A percentile compares a stretch with the other conserved stretches of the same genome.
Conservation (phyloP, 2,329 filamentous ascomycete genomes). For the Aspergillus brunneoviolaceus region DNA sequence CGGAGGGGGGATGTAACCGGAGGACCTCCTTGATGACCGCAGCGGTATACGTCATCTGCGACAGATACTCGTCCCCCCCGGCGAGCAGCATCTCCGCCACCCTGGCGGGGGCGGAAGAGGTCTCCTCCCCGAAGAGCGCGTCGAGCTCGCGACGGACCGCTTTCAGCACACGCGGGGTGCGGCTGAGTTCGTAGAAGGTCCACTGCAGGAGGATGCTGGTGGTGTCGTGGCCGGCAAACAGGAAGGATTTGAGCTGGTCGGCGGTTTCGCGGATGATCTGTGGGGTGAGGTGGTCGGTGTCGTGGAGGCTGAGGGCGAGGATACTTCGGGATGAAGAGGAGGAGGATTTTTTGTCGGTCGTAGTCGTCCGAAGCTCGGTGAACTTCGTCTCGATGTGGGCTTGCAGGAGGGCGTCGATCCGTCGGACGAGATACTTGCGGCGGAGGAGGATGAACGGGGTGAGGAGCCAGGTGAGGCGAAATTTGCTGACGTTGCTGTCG, state of each 20-base stretch:
- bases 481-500: neutral
- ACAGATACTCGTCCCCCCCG: conserved; percentile 46
- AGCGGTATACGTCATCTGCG: conserved; percentile 50
- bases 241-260: conserved; percentile 30
- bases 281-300: neutral
- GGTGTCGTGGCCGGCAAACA: conserved; percentile 30
- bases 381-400: conserved; percentile 6
- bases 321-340: conserved; percentile 10
- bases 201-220: conserved; percentile 21
- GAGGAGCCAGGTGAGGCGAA: neutral
- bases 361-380: neutral
- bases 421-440: neutral
- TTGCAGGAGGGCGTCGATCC: conserved; percentile 9
- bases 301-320: conserved; percentile 15
- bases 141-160: conserved; percentile 53
- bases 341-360: neutral
- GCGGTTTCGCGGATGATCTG: conserved; percentile 14
- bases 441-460: neutral
- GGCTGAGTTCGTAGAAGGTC: conserved; percentile 23
- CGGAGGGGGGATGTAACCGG: conserved; percentile 50
- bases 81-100: conserved; percentile 28
- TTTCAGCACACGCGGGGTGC: conserved; percentile 27
- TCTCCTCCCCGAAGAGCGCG: conserved; percentile 50
- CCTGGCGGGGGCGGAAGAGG: conserved; percentile 29
- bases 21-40: conserved; percentile 58